Conservation (phyloP, 1,284 basidiomycete genomes). For the Leccinum angustisporum region DNA sequence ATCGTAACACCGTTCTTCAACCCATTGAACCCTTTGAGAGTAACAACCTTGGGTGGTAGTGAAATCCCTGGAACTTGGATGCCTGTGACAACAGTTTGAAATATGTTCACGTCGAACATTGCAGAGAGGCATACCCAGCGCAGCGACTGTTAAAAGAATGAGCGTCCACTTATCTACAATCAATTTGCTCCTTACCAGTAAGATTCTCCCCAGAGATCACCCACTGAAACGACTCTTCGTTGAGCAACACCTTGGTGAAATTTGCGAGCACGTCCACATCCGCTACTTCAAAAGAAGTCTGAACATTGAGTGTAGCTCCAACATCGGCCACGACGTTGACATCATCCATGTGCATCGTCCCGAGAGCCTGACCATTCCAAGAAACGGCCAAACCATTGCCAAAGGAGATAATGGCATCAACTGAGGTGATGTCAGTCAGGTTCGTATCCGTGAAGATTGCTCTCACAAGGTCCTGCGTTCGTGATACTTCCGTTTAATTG, state of each 20-base stretch:
- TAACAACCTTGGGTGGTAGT: conserved; percentile 60
- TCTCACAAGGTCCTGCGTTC: conserved; percentile 74
- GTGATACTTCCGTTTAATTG: conserved; percentile 64
- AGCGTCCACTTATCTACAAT: background rate
- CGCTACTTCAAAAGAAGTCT: conserved; percentile 60
- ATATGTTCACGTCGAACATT: background rate
- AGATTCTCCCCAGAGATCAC: conserved; percentile 69
- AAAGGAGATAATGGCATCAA: conserved; percentile 73
- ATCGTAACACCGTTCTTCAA: conserved; percentile 65
- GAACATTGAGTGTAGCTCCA: conserved; percentile 59
- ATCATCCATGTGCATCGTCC: conserved; percentile 64
- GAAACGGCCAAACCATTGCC: conserved; percentile 60
- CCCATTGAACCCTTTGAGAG: conserved; percentile 72
- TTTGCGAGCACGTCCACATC: conserved; percentile 60
- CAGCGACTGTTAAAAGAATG: conserved; percentile 41
- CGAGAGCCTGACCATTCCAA: conserved; percentile 62
- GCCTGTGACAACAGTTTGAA: conserved; percentile 35
- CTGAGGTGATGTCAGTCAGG: conserved; percentile 34
- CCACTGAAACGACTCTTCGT: conserved; percentile 73
- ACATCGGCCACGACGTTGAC: conserved; percentile 58
- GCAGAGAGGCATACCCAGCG: conserved; percentile 44
- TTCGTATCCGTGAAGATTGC: background rate
- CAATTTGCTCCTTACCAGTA: conserved; percentile 41
- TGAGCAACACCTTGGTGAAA: conserved; percentile 69
- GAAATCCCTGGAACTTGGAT: conserved; percentile 58